These are phyloP conservation scores for Penicillium sp. DNA, from an alignment of 2,329 filamentous ascomycete genomes.

Conservation along the genomic window DNA sequence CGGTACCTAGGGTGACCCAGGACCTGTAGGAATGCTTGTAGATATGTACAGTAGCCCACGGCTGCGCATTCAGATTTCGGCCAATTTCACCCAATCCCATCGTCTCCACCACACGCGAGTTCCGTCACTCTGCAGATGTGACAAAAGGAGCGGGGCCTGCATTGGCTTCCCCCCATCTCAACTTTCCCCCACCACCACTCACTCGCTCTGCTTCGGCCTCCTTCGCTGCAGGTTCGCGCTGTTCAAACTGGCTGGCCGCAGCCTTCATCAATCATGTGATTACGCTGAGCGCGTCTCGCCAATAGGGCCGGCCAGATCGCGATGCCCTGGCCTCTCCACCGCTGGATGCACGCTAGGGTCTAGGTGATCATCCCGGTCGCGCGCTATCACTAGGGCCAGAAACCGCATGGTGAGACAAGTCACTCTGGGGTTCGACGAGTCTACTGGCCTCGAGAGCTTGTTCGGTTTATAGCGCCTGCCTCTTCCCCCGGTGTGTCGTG, in stretches of 20 bases:
- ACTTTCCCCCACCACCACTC: slow-evolving; percentile 16
- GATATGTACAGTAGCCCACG: slow-evolving; percentile 11
- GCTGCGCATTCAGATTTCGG: slow-evolving; percentile 13
- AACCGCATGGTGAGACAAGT: slow-evolving; percentile 38
- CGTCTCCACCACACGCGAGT: slow-evolving; percentile 18
- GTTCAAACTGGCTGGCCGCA: slow-evolving; percentile 39
- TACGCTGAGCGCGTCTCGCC: slow-evolving; percentile 24
- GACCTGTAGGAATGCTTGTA: slow-evolving; percentile 5
- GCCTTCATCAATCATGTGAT: slow-evolving; percentile 44
- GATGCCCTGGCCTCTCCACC: slow-evolving; percentile 20
- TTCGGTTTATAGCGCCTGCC: slow-evolving; percentile 10
- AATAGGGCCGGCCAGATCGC: slow-evolving; percentile 28
- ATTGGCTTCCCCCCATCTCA: slow-evolving; percentile 18
- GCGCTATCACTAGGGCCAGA: slow-evolving; percentile 26
- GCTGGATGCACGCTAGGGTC: slow-evolving; percentile 17
- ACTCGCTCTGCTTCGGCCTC: slow-evolving; percentile 27
- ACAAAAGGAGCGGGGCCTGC: slow-evolving; percentile 25
- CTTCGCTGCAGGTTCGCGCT: slow-evolving; percentile 35
- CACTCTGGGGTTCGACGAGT: slow-evolving; percentile 30
- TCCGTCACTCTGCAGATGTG: slow-evolving; percentile 31
- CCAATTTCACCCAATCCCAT: slow-evolving; percentile 20
- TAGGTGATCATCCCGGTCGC: slow-evolving; percentile 33
- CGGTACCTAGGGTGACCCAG: neutral
- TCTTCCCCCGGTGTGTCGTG: slow-evolving; percentile 4
- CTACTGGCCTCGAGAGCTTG: slow-evolving; percentile 20